Base-by-base conservation (phyloP, 352 stramenopile genomes). In the Ophiocytium majus region DNA sequence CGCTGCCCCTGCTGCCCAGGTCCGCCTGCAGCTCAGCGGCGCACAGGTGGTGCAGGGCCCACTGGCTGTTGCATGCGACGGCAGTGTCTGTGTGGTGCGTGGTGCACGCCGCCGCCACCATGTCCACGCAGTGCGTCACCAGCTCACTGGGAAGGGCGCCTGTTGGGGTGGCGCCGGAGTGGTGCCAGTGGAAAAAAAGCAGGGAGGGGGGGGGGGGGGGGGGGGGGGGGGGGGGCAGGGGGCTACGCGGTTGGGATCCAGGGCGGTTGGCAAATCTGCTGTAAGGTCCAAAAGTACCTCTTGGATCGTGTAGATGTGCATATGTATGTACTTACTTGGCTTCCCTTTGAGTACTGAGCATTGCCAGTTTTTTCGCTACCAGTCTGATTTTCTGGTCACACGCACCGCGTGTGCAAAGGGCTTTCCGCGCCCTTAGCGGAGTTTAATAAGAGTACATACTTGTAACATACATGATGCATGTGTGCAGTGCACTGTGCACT, bases 1-100 rank as follows among this genome's bases (percentile, higher is more conserved):
- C 43, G 5, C 5, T 76, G 34, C 17, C 34, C 5, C 5, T 17
- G 34, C 34, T 17, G 5, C 34, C 5, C 34, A 37, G 31, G 31
- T 76, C 17, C 57, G 28, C 5, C 64, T 76, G 64, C 64, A 76
- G 64, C 64, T 76, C 64, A 17, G 34, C 64, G 5, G 64, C 64
- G 5, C 64, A 17, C 5, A 76, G 64, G 14, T 57, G 43, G 5
- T 76, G 5, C 5, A 76, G 31, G 31, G 64, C 64, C 64, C 64
- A 76, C 34, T 76, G 64, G 34, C 64, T 76, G 34, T 76, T 76
- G 34, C 64, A 17, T 17, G 34, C 64, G 17, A 76, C 64, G 5
- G 64, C 64, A 5, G 64, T 76, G 34, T 76, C 17, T 5, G 5
- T 76, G 64, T 76, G 34, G 17, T 76, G 64, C 64, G 34, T 10